Base-by-base conservation (phyloP, 768 basidiomycete genomes). In the Kockovaella imperatae region DNA sequence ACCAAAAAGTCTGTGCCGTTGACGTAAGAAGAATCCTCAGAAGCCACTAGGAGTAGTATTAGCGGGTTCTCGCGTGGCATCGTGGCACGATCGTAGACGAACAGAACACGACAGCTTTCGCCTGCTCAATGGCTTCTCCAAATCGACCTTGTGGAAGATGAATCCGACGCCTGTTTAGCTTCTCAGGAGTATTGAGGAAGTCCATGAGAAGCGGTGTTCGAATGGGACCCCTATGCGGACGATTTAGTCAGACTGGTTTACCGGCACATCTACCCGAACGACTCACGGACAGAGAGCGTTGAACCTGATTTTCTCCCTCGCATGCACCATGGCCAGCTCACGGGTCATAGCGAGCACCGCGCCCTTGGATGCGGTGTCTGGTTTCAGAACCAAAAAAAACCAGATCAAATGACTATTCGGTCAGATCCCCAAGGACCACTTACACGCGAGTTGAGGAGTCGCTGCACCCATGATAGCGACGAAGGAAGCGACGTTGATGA, bases 321-420 rank as follows among this genome's bases (percentile, higher is more conserved):
- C 95, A 71, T 99, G 95, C 0, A 97, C 86, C 81, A 96, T 91
- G 0, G 95, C 95, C 26, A 97, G 77, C 68, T 99, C 95, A 31
- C 95, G 82, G 14, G 89, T 93, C 90, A 99, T 91, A 3, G 95
- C 87, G 38, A 99, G 81, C n/a, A 97, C 95, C 26, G 83, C 95
- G 54, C 95, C 93, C 78, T 97, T 96, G 5, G 88, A 91, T 1
- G 91, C 88, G 41, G 91, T 97, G 72, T 95, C 88, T 91, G 60
- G n/a, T n/a, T n/a, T 2, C n/a, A 18, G 4, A 8, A 23, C 26
- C 45, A 40, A 31, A 31, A 44, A 4, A 45, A 39, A 32, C 28
- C 20, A 18, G 4, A 15, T 18, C 26, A n/a, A 3, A 42, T 7
- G 10, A 10, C 13, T 47, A 20, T 24, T 26, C 2, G 25, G 29